These are phyloP conservation scores for Mariannaea sp. DNA, from an alignment of 2,329 filamentous ascomycete species.

Conservation along the genomic window DNA sequence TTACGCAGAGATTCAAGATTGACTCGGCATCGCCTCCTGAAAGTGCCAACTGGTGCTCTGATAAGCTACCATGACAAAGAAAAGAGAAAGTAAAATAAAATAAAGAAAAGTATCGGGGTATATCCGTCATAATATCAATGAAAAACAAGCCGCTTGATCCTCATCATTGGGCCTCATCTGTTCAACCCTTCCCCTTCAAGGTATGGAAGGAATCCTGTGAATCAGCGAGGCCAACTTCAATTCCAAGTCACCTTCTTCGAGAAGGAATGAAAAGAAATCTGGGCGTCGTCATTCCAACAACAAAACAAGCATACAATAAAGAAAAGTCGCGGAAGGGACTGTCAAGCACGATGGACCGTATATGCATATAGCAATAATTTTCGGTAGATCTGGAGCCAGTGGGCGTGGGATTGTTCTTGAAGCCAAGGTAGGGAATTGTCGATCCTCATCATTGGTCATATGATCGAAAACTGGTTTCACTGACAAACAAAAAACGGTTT, in stretches of 20 bases:
- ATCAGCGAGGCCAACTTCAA: slow-evolving; percentile 7
- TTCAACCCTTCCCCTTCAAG: slow-evolving; percentile 16
- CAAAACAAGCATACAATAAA: slow-evolving; percentile 8
- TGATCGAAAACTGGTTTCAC: slow-evolving; percentile 24
- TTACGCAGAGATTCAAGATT: slow-evolving; percentile 17
- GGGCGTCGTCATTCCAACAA: slow-evolving; percentile 10
- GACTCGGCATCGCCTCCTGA: slow-evolving; percentile 16
- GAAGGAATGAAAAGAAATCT: slow-evolving; percentile 28
- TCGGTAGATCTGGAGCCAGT: background rate
- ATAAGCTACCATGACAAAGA: slow-evolving; percentile 6
- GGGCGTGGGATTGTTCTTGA: background rate
- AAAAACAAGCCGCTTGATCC: slow-evolving; percentile 29
- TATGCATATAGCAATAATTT: background rate
- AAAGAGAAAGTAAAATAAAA: too few species aligned
- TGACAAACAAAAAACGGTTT: slow-evolving; percentile 19
- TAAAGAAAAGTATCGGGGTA: slow-evolving; percentile 36
- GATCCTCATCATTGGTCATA: slow-evolving; percentile 6
- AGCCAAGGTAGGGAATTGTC: slow-evolving; percentile 19
- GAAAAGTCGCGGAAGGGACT: slow-evolving; percentile 9
- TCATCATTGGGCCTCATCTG: slow-evolving; percentile 20
- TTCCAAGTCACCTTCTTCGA: slow-evolving; percentile 23
- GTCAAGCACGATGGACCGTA: too few species aligned
- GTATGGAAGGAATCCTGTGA: slow-evolving; percentile 17
- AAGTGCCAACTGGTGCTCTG: slow-evolving; percentile 22
- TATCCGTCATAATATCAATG: slow-evolving; percentile 40